Conservation (phyloP, 306 rosid genomes). For the Biancaea sappan region DNA sequence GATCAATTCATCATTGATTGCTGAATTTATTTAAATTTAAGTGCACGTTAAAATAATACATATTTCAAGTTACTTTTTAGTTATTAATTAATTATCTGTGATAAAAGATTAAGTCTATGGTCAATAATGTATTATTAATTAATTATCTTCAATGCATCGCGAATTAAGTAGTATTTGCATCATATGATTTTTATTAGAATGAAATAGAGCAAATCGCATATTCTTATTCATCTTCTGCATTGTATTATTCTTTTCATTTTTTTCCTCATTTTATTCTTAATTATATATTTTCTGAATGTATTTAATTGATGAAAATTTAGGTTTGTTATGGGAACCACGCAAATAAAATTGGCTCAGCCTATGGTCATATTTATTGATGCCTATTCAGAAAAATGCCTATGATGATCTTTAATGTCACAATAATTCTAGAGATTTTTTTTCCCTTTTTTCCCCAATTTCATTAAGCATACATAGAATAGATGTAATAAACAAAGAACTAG, state of each 20-base stretch:
- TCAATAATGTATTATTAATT: not conserved
- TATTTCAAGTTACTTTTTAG: not conserved
- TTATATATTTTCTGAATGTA: not conserved
- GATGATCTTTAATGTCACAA: too few relatives aligned
- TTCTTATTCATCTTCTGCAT: not conserved
- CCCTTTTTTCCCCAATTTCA: too few relatives aligned
- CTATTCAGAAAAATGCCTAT: too few relatives aligned
- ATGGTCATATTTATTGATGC: too few relatives aligned
- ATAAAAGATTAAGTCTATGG: not conserved
- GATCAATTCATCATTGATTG: conserved; percentile 2
- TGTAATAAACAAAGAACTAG: not conserved
- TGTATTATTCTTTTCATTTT: not conserved
- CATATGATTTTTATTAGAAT: not conserved
- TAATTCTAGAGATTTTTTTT: too few relatives aligned
- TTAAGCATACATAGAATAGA: not conserved
- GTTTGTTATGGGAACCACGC: not conserved
- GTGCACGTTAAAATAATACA: not conserved
- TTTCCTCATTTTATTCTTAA: not conserved
- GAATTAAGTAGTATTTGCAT: not conserved
- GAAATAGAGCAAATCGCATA: not conserved
- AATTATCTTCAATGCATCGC: not conserved
- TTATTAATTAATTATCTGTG: not conserved
- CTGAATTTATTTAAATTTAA: not conserved
- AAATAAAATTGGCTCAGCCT: too few relatives aligned
- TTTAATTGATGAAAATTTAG: not conserved